Conservation (phyloP, 495 filamentous ascomycete species). For the Cercophora samala region DNA sequence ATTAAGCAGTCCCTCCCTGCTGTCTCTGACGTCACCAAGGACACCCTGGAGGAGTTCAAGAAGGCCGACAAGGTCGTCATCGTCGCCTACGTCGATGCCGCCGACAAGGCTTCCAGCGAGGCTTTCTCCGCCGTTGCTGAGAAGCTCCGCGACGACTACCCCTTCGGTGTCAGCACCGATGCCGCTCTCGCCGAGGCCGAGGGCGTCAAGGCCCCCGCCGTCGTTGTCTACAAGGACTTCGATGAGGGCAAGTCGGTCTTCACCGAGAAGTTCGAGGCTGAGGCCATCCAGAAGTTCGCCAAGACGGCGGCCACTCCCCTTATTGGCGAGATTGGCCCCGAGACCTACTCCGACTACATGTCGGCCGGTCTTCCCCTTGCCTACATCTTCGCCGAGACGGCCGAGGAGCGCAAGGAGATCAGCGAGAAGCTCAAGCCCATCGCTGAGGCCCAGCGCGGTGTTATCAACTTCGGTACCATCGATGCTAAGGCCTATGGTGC, state of each 20-base stretch:
- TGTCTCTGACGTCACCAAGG: constrained; percentile 74
- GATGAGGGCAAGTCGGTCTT: constrained; percentile 92
- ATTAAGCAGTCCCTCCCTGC: constrained; percentile 95
- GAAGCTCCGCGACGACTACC: constrained; percentile 80
- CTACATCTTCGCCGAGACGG: constrained; percentile 95
- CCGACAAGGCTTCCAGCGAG: constrained; percentile 81
- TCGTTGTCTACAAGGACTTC: constrained; percentile 97
- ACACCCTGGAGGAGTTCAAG: constrained; percentile 93
- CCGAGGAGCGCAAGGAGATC: constrained; percentile 81
- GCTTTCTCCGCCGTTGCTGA: constrained; percentile 79
- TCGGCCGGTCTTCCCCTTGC: constrained; percentile 87
- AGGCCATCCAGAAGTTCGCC: constrained; percentile 74
- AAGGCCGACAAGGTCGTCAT: constrained; percentile 94
- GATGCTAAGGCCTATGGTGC: constrained; percentile 93
- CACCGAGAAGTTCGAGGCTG: constrained; percentile 71
- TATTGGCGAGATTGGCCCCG: constrained; percentile 94
- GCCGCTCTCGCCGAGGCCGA: constrained; percentile 81
- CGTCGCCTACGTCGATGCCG: constrained; percentile 78
- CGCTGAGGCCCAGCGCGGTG: constrained; percentile 72
- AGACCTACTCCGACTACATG: constrained; percentile 98
- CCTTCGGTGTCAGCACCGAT: constrained; percentile 85
- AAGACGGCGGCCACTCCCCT: constrained; percentile 83
- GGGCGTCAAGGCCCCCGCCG: constrained; percentile 76
- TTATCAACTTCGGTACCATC: constrained; percentile 95
- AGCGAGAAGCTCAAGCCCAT: constrained; percentile 61